These are phyloP conservation scores for Tetrahymena malaccensis DNA, from an alignment of 73 alveolate genomes.

Conservation along the genomic window DNA sequence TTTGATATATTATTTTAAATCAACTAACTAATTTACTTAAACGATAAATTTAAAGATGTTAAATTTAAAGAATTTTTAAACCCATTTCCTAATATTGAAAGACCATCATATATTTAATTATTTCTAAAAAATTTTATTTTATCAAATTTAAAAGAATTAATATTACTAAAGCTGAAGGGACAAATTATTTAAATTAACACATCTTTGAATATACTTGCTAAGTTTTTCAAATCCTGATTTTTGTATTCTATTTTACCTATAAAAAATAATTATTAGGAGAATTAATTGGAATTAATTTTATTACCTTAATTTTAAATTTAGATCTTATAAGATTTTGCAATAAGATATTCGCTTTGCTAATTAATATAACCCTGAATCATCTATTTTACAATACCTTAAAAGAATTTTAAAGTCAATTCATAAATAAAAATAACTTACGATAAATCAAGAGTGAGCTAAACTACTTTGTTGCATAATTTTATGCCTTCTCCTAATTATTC, in stretches of 20 bases:
- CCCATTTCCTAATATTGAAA: background rate
- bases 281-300: background rate
- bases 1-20: too few species aligned
- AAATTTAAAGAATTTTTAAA: background rate
- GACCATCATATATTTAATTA: background rate
- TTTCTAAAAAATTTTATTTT: background rate
- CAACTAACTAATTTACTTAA: background rate
- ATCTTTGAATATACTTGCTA: background rate
- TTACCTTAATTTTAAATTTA: background rate
- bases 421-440: background rate
- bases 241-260: background rate
- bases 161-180: background rate
- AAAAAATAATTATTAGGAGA: background rate
- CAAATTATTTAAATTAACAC: background rate
- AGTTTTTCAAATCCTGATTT: background rate
- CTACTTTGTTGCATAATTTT: background rate
- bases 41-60: background rate
- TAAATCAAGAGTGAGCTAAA: background rate
- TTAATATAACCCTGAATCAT: background rate
- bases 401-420: background rate
- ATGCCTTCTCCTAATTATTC: background rate
- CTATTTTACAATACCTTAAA: background rate
- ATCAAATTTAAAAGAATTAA: background rate
- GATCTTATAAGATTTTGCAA: background rate
- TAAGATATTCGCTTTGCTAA: background rate